A percentile compares a stretch with the other conserved stretches of the same genome.
These are phyloP conservation scores for Pholiota molesta DNA, from an alignment of 768 basidiomycete genomes.

Conservation along the genomic window DNA sequence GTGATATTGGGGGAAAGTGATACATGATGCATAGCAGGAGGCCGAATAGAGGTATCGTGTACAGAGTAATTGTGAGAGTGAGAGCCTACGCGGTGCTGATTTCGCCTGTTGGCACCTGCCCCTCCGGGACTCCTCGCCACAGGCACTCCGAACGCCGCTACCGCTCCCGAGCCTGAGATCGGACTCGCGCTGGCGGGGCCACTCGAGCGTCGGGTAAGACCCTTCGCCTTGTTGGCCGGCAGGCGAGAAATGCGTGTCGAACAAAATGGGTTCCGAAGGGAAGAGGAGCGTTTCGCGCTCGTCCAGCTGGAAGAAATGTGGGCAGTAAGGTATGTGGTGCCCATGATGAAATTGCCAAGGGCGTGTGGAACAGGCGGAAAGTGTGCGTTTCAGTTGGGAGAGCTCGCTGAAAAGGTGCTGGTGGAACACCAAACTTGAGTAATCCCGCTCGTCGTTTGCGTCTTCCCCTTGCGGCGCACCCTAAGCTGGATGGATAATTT, in stretches of 20 bases:
- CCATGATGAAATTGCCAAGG: constrained; percentile 61
- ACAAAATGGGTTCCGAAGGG: constrained; percentile 70
- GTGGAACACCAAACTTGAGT: constrained; percentile 45
- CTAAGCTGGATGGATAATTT: constrained; percentile 30
- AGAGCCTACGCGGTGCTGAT: too few relatives aligned
- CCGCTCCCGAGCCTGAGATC: constrained; percentile 36
- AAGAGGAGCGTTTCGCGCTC: constrained; percentile 79
- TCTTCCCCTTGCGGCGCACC: constrained; percentile 26
- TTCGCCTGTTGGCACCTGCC: too few relatives aligned
- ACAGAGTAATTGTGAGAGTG: too few relatives aligned
- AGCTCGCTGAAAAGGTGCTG: constrained; percentile 34
- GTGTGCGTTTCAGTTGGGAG: constrained; percentile 55
- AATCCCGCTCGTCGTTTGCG: constrained; percentile 21
- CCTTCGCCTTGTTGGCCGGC: constrained; percentile 46
- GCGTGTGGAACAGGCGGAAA: constrained; percentile 73
- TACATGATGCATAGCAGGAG: too few relatives aligned
- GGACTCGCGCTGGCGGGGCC: constrained; percentile 66
- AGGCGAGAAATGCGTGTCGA: constrained; percentile 38
- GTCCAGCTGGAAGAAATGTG: constrained; percentile 68
- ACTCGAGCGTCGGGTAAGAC: constrained; percentile 75
- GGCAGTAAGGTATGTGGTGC: constrained; percentile 67
- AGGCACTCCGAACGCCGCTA: constrained; percentile 22
- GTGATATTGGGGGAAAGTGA: too few relatives aligned
- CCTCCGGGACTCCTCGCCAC: constrained; percentile 15
- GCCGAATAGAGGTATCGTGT: too few relatives aligned